A percentile compares a stretch with the other conserved stretches of the same genome.
phyloP scores from a whole-genome alignment of 441 rosid genomes.

The Gossypium schwendimanii region DNA sequence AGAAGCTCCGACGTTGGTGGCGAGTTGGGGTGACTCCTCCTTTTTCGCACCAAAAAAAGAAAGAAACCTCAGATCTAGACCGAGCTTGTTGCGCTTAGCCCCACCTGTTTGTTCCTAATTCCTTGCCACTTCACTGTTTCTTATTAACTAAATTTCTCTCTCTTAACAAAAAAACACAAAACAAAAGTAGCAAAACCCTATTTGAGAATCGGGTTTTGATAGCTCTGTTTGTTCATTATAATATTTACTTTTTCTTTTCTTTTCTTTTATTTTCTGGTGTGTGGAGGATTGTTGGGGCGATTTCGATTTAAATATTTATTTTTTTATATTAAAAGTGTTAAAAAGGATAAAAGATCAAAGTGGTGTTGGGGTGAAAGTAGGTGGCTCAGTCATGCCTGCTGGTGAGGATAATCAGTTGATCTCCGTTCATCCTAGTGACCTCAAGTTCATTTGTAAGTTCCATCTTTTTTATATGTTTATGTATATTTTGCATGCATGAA shows the following conservation, averaged over 20 bases:
- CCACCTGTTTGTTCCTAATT: slow-evolving; percentile 15
- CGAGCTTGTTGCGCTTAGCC: not conserved
- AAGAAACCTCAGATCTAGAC: not conserved
- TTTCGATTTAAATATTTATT: not conserved
- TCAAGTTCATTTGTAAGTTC: slow-evolving; percentile 59
- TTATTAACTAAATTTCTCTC: not conserved
- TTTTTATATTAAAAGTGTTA: not conserved
- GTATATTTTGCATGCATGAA: not conserved
- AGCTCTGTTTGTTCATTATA: not conserved
- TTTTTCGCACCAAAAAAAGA: not conserved
- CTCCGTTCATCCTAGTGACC: slow-evolving; percentile 88
- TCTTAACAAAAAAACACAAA: not conserved
- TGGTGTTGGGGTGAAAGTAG: slow-evolving; percentile 12
- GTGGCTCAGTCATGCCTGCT: slow-evolving; percentile 43
- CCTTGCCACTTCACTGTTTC: not conserved
- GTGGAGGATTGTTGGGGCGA: not conserved
- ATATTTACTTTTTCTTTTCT: not conserved
- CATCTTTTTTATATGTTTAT: not conserved
- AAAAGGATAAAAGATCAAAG: slow-evolving; percentile 8
- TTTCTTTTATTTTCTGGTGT: not conserved
- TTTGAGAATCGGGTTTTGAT: not conserved
- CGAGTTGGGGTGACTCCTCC: not conserved
- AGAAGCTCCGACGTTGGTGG: not conserved
- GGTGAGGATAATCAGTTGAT: slow-evolving; percentile 57
- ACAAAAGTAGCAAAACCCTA: not conserved